Evolutionary conservation across 2,329 filamentous ascomycete species (phyloP).

Genomic region (Neonectria punicea): DNA sequence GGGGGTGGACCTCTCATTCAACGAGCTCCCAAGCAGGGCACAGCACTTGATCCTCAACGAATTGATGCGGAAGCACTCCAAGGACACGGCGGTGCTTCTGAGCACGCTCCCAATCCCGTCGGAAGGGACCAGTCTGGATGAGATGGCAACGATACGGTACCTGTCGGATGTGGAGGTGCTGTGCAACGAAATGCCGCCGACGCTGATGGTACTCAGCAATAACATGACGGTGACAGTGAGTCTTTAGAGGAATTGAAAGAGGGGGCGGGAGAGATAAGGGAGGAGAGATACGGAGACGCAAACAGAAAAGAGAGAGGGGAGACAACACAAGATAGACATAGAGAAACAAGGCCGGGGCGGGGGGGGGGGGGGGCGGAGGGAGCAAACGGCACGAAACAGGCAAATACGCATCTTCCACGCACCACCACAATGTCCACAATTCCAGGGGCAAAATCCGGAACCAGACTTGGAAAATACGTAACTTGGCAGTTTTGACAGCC

Average conservation of each 20-base stretch:
- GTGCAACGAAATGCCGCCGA: constrained; percentile 79
- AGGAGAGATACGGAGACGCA: not conserved
- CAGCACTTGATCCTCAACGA: constrained; percentile 91
- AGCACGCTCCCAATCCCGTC: constrained; percentile 85
- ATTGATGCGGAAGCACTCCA: constrained; percentile 75
- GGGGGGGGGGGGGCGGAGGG: not conserved
- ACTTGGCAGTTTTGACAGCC: constrained; percentile 16
- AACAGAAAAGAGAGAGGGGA: not conserved
- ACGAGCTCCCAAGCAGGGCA: constrained; percentile 84
- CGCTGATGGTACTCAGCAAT: constrained; percentile 84
- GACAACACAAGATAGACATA: not conserved
- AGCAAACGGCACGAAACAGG: not conserved
- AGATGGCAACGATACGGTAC: constrained; percentile 77
- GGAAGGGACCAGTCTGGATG: constrained; percentile 78
- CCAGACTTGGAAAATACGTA: constrained; percentile 5
- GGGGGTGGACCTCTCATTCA: constrained; percentile 80
- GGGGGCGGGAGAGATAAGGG: constrained; percentile 1
- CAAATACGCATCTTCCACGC: not conserved
- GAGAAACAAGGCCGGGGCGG: not conserved
- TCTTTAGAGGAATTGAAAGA: constrained; percentile 47
- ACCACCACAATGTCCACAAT: not conserved
- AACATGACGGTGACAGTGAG: constrained; percentile 90
- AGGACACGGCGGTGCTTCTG: constrained; percentile 80
- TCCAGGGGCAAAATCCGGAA: not conserved
- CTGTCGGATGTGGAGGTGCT: constrained; percentile 82